A percentile compares a stretch with the other conserved stretches of the same genome.
phyloP scores from a whole-genome alignment of 257 asterid species.

The Fraxinus americana region DNA sequence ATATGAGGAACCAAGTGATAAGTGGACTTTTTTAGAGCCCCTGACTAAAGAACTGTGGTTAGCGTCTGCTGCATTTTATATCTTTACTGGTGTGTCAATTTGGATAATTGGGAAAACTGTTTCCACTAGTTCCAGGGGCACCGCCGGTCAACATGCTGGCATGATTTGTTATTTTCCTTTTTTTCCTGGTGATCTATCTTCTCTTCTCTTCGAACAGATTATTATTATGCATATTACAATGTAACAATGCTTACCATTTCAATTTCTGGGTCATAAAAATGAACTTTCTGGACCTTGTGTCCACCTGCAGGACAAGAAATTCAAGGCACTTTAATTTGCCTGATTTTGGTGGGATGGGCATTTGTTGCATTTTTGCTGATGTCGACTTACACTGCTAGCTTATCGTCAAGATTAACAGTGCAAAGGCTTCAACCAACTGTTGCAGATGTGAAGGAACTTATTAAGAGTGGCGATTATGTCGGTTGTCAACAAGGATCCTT shows the following conservation, averaged over 20 bases:
- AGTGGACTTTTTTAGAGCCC: conserved; percentile 31
- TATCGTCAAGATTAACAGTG: conserved; percentile 50
- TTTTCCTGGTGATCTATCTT: conserved; percentile 30
- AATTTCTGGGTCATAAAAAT: neutral
- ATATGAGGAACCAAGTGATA: conserved; percentile 26
- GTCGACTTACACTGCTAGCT: conserved; percentile 58
- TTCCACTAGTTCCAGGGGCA: conserved; percentile 15
- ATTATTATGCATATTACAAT: neutral
- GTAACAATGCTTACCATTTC: no score
- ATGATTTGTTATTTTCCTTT: conserved; percentile 41
- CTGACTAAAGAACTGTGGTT: conserved; percentile 39
- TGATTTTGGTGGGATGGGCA: conserved; percentile 50
- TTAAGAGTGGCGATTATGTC: conserved; percentile 30
- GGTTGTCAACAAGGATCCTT: conserved; percentile 60
- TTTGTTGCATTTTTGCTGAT: conserved; percentile 46
- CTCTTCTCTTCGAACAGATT: neutral
- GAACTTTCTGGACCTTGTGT: neutral
- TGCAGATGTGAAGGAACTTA: conserved; percentile 38
- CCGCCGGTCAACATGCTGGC: conserved; percentile 41
- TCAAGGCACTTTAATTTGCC: conserved; percentile 36
- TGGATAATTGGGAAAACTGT: conserved; percentile 38
- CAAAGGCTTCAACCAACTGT: conserved; percentile 38
- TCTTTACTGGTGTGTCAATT: conserved; percentile 25
- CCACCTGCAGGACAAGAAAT: conserved; percentile 44
- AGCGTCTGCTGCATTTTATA: conserved; percentile 26